Base-by-base conservation (phyloP, 1,284 basidiomycete genomes). In the Omphalotus olearius region DNA sequence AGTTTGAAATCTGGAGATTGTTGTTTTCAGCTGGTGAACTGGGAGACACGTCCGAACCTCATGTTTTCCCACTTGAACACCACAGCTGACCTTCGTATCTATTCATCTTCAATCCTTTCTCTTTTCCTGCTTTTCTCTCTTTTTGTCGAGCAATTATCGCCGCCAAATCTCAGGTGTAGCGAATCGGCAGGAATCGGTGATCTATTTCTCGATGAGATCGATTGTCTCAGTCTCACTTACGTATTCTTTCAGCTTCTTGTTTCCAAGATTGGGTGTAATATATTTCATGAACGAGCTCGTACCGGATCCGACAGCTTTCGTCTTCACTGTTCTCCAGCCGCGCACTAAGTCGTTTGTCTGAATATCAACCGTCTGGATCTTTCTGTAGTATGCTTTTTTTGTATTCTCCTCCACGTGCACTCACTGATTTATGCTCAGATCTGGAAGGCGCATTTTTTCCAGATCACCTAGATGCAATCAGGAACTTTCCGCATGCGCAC, bases 121-220 rank as follows among this genome's bases (percentile, higher is more conserved):
- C 57, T 54, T 53, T 56, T 26, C 49, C 38, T 51, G 33, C 39
- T 26, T 47, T 18, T 30, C 23, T 23, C 17, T 41, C 40, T 47
- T 26, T n/a, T 33, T 33, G 44, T 53, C 14, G 11, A 9, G 10
- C 30, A 43, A n/a, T 46, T 9, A 39, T 17, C 18, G 14, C 40
- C 35, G 23, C 17, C 14, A 26, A 25, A 51, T 39, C 43, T 45
- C 44, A 26, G 36, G 9, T 10, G 20, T 36, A 45, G 30, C 41
- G 39, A 39, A 51, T 48, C 47, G 53, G 55, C 56, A 23, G 35
- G 35, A 51, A 62, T 60, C 58, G 56, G 57, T 42, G 60, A 61
- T 63, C 55, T 58, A 58, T 36, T 42, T 51, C 44, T 45, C 56
- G 60, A 61, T 61, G 54, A 59, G 59, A 61, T 61, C 59, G 55